phyloP scores from a whole-genome alignment of 2,329 filamentous ascomycete genomes.

The Elsinoe ampelina region DNA sequence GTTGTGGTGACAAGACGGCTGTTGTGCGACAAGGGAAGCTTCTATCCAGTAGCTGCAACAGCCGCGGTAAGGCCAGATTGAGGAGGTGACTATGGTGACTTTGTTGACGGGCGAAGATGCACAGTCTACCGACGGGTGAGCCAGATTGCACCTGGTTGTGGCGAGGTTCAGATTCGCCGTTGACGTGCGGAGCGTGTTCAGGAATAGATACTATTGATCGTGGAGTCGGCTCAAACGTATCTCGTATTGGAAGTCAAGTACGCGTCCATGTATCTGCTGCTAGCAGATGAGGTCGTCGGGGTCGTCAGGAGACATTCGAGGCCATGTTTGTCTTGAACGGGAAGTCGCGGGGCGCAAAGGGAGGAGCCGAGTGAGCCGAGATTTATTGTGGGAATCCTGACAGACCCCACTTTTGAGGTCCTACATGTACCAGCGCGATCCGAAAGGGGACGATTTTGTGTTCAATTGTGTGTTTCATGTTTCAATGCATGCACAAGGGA shows the following conservation, averaged over 20 bases:
- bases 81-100: neutral
- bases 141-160: neutral
- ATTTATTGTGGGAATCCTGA: neutral
- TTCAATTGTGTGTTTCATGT: no score
- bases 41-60: neutral
- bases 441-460: no score
- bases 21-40: neutral
- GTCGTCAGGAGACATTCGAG: neutral
- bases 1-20: neutral
- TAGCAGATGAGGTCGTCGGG: no score
- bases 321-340: neutral
- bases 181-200: no score
- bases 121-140: neutral
- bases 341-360: neutral
- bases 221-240: neutral
- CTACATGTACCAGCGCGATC: neutral
- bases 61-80: neutral
- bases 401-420: neutral
- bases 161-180: neutral
- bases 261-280: no score
- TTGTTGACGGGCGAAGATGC: neutral
- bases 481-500: no score
- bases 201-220: neutral
- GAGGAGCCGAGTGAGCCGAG: slow-evolving; percentile 2
- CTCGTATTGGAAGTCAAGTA: neutral